Conservation (phyloP, 1,284 basidiomycete genomes). For the Tilletia caries region DNA sequence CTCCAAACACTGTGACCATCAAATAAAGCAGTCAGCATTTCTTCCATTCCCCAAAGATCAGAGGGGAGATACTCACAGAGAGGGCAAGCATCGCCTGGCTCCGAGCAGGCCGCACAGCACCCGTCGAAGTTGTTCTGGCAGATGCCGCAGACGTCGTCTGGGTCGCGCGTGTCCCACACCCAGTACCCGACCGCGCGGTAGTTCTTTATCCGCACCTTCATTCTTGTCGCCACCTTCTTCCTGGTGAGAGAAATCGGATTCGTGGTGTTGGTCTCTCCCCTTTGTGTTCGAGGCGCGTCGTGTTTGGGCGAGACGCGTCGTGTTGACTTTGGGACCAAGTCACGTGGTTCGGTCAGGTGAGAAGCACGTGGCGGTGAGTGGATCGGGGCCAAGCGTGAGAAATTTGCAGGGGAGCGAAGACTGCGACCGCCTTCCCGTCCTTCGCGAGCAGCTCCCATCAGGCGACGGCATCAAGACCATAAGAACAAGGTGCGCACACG, state of each 20-base stretch:
- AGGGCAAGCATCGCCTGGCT: constrained; percentile 48
- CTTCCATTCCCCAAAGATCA: too few relatives aligned
- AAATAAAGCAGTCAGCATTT: not conserved
- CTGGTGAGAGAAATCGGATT: too few relatives aligned
- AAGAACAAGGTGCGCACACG: not conserved
- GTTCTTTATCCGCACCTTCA: constrained; percentile 50
- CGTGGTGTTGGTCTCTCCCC: not conserved
- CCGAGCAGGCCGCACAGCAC: constrained; percentile 48
- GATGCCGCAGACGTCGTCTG: constrained; percentile 53
- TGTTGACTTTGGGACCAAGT: too few relatives aligned
- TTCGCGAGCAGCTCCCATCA: constrained; percentile 19
- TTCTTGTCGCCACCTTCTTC: constrained; percentile 13
- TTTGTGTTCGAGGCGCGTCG: too few relatives aligned
- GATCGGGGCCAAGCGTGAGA: not conserved
- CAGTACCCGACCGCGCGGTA: constrained; percentile 51
- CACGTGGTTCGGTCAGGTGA: too few relatives aligned
- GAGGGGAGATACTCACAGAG: constrained; percentile 29
- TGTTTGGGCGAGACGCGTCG: too few relatives aligned
- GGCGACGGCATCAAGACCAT: constrained; percentile 14
- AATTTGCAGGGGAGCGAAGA: not conserved
- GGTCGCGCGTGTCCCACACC: constrained; percentile 52
- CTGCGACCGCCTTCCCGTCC: constrained; percentile 19
- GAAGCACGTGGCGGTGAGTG: too few relatives aligned
- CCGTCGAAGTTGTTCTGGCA: constrained; percentile 53
- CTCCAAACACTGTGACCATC: constrained; percentile 41